A percentile compares a stretch with the other conserved stretches of the same genome.
These are phyloP conservation scores for Aspergillus sclerotioniger DNA, from an alignment of 495 filamentous ascomycete genomes.

Conservation along the genomic window DNA sequence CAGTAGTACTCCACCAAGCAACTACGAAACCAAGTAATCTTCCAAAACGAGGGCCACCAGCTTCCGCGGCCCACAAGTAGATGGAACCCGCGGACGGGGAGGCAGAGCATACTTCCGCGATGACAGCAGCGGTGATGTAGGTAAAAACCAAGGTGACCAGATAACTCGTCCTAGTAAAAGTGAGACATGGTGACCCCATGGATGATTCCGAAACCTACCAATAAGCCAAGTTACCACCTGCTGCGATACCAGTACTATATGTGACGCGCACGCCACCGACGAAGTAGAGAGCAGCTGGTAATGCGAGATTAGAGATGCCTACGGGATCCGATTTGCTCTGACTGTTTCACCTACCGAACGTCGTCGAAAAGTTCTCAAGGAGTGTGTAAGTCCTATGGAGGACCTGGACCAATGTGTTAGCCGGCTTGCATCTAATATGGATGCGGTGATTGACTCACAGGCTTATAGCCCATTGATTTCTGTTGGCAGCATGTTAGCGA, in stretches of 20 bases:
- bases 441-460: constrained; percentile 29
- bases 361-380: constrained; percentile 55
- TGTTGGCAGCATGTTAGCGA: constrained; percentile 26
- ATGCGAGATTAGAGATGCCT: background rate
- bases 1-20: constrained; percentile 60
- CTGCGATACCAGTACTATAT: constrained; percentile 56
- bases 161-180: constrained; percentile 48
- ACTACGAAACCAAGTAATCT: constrained; percentile 54
- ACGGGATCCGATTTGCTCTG: background rate
- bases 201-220: constrained; percentile 31
- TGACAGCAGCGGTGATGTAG: constrained; percentile 55
- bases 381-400: constrained; percentile 48
- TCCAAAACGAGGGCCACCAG: constrained; percentile 52
- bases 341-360: constrained; percentile 45
- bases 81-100: constrained; percentile 56
- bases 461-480: constrained; percentile 50
- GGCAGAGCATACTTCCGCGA: constrained; percentile 56
- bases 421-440: background rate
- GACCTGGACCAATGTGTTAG: constrained; percentile 30
- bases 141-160: constrained; percentile 55
- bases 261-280: constrained; percentile 56
- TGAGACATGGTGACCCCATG: background rate
- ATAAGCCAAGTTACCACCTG: constrained; percentile 54
- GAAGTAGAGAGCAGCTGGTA: constrained; percentile 53
- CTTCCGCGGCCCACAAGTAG: constrained; percentile 57